Conservation (phyloP, 2,329 filamentous ascomycete species). For the Endothia cerciana region DNA sequence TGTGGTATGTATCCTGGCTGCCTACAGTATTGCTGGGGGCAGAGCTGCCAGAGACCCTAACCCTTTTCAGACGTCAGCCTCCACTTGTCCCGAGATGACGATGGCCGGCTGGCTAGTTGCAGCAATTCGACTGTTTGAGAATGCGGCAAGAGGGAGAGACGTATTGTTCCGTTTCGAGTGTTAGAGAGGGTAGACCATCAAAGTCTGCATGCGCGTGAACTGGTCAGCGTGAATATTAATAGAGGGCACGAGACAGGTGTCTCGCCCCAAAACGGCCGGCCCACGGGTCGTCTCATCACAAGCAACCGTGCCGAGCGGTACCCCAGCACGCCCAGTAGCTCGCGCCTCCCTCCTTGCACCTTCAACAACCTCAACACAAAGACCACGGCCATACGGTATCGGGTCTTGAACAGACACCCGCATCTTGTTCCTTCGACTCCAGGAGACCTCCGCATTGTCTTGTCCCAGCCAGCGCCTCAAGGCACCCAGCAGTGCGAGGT, state of each 20-base stretch:
- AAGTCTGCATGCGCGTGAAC: slow-evolving; percentile 1
- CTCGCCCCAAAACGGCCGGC: slow-evolving; percentile 6
- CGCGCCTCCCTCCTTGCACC: neutral
- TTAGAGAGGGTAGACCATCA: neutral
- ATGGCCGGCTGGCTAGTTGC: no score
- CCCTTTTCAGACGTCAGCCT: neutral
- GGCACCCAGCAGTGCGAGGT: neutral
- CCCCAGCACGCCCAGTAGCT: neutral
- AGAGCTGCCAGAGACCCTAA: neutral
- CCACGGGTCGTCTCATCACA: slow-evolving; percentile 3
- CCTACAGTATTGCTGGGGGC: no score
- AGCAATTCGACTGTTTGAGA: neutral
- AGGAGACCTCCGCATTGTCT: neutral
- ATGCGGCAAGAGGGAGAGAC: neutral
- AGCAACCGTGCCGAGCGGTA: neutral
- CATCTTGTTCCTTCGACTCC: neutral
- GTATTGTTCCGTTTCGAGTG: neutral
- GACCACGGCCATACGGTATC: slow-evolving; percentile 12
- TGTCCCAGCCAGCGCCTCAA: neutral
- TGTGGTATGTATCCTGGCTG: no score
- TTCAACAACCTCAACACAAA: slow-evolving; percentile 10
- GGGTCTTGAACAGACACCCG: slow-evolving; percentile 25
- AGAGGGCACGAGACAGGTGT: slow-evolving; percentile 3
- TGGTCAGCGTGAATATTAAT: slow-evolving; percentile 9
- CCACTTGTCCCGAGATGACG: neutral